Conservation (phyloP, 768 basidiomycete genomes). For the Mycena olivaceomarginata region DNA sequence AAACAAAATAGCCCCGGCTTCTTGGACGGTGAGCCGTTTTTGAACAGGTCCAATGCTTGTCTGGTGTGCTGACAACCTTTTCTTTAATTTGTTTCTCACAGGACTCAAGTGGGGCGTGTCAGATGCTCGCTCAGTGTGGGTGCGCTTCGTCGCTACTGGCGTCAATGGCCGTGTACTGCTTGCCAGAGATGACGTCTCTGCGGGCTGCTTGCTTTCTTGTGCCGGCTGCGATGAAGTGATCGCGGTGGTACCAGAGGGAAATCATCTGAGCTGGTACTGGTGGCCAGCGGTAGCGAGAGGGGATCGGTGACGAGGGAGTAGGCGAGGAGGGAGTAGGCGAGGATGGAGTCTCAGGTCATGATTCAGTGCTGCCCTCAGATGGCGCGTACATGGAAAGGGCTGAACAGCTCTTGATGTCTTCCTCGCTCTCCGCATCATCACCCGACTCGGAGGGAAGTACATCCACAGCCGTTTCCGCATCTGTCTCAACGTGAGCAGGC, state of each 20-base stretch:
- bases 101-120: conserved; percentile 34
- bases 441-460: neutral
- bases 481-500: neutral
- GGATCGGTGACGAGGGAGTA: too few species aligned
- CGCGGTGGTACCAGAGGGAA: neutral
- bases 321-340: too few species aligned
- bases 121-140: conserved; percentile 11
- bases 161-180: conserved; percentile 11
- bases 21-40: conserved; percentile 22
- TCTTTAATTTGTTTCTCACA: conserved; percentile 22
- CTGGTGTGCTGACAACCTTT: conserved; percentile 22
- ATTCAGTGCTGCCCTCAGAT: too few species aligned
- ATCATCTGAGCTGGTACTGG: too few species aligned
- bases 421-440: too few species aligned
- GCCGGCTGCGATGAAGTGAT: neutral
- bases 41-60: neutral
- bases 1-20: conserved; percentile 12
- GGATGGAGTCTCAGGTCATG: too few species aligned
- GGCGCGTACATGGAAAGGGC: too few species aligned
- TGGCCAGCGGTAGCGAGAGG: too few species aligned
- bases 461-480: neutral
- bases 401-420: too few species aligned
- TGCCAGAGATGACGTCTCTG: neutral
- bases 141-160: conserved; percentile 22
- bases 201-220: too few species aligned